Evolutionary conservation across 78 protist genomes (phyloP), one percentile per base, ranked within the genome.

Genomic region (Salpingoeca rosetta): DNA sequence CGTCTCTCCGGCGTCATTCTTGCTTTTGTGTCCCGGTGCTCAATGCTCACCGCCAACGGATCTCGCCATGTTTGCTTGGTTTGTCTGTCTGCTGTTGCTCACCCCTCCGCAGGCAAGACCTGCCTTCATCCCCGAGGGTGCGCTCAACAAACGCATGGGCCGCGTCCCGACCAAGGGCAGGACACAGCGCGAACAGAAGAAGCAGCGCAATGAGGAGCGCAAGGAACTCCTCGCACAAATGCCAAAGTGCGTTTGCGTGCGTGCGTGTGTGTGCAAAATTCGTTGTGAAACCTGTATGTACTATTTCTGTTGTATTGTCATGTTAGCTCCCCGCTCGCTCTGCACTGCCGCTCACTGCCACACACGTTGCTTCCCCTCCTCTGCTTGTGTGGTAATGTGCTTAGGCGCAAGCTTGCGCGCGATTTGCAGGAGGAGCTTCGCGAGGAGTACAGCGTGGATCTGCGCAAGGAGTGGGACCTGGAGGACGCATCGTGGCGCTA

Each of bases 401-500:
- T n/a, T n/a, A n/a, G n/a, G 43, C 84, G 84, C 51, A 38, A 17
- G 84, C 84, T 80, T 22, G 89, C 45, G n/a, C 41, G 74, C 26
- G 93, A 92, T 42, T n/a, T 89, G 72, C 41, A 77, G 87, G 65
- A 39, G 45, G 92, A 80, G 77, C 0, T 35, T 17, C 94, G 96
- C 77, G 93, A 93, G 17, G 90, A 74, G 38, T 94, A 78, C 90
- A 10, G 44, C 37, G 0, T 44, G 12, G 88, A 92, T 77, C n/a
- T 81, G 27, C 56, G 83, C 1, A 78, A 87, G 76, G 81, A 87
- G 40, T 94, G 85, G 87, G 37, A 78, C 24, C 90, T 94, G 44
- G 82, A 44, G 35, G 43, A 88, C 83, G 88, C 44, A 0, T 96
- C 92, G 44, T 97, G 99, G 99, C 84, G 73, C 43, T 86, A 92